A percentile compares a stretch with the other conserved stretches of the same genome.
Evolutionary conservation across 2,329 filamentous ascomycete genomes (phyloP).

Genomic region (Diaporthe citriasiana): DNA sequence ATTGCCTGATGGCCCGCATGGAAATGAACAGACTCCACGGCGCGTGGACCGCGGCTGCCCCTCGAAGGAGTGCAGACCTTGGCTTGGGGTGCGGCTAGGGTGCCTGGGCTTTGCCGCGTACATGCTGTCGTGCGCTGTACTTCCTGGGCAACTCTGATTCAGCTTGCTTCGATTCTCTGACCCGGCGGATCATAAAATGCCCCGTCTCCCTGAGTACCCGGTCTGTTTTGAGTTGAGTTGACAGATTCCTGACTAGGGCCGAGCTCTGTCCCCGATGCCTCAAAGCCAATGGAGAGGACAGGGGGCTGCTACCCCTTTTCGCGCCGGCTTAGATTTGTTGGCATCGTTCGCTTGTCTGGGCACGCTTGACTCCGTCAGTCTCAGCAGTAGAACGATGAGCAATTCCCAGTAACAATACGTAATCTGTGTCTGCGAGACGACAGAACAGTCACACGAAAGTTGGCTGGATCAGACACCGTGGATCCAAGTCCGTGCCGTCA

Average conservation of each 20-base stretch:
- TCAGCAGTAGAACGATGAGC: conserved; percentile 8
- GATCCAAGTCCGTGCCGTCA: neutral
- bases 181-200: conserved; percentile 19
- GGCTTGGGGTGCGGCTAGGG: conserved; percentile 5
- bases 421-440: neutral
- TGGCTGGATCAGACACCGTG: conserved; percentile 6
- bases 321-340: neutral
- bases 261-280: neutral
- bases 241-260: neutral
- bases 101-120: conserved; percentile 1
- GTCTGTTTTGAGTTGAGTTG: conserved; percentile 15
- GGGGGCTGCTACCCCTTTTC: conserved; percentile 29
- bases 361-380: conserved; percentile 19
- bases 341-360: conserved; percentile 3
- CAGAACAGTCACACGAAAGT: neutral
- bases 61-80: conserved; percentile 21
- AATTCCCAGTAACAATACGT: conserved; percentile 3
- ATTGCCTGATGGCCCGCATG: conserved; percentile 15
- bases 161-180: neutral
- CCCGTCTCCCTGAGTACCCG: neutral
- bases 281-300: neutral
- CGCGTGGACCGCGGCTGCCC: conserved; percentile 10
- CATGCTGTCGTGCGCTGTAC: neutral
- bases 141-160: conserved; percentile 5
- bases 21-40: conserved; percentile 26